Evolutionary conservation across 148 eudicot species (phyloP), one percentile per base, ranked within the genome.

Genomic region (Rhododendron ferrugineum): DNA sequence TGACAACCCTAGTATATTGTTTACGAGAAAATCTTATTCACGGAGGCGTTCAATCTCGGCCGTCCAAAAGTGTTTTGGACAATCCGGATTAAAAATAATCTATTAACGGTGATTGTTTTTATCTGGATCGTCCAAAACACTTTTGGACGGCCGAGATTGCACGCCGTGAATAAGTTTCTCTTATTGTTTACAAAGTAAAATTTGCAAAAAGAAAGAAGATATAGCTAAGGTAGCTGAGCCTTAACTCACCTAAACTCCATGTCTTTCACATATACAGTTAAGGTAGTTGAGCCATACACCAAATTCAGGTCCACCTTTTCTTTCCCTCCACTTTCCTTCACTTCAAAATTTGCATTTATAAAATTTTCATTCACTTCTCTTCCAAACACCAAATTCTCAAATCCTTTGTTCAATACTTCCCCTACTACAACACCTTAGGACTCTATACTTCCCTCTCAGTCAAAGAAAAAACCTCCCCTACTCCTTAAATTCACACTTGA

Each of bases 261-360:
- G 49, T 20, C 46, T 84, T 56, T 34, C 30, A 83, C 23, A 83
- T 54, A 88, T 86, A 68, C 89, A 79, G 90, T 91, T 88, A 58
- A 90, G 86, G 91, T 93, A 86, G 95, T 85, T 93, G 92, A 90
- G 75, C 92, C 83, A 80, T 91, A 86, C 80, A 93, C 90, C 95
- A 90, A 88, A 88, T 86, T 86, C 80, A 86, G 77, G 81, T 83
- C 91, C 90, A 85, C 6, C 1, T 50, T 40, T 81, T 44, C 22
- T 6, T 73, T 60, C 73, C 83, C 83, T 81, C 50, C 82, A 32
- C 64, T 80, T 80, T 18, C 11, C 81, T 14, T n/a, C 88, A 89
- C 23, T 74, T 64, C 23, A 32, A 58, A 84, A 46, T 56, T 66
- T 28, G 68, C 82, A 80, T 54, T 89, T 91, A 92, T 91, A 92